Base-by-base conservation (phyloP, 352 stramenopile species). In the Plasmopara muralis region DNA sequence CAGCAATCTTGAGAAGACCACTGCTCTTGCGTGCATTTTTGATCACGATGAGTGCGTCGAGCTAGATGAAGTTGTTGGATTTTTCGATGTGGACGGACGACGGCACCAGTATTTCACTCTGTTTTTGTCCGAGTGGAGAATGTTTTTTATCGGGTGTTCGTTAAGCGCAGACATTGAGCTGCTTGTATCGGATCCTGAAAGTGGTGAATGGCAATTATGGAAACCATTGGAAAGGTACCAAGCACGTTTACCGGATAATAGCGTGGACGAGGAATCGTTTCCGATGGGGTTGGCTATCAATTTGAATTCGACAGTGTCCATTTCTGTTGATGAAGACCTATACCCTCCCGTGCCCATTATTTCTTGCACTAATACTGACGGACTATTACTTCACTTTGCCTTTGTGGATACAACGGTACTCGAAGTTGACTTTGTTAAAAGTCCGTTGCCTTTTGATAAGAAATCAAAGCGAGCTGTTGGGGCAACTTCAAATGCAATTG, bases 81-180 rank as follows among this genome's bases (percentile, higher is more conserved):
- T 77, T 53, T 81, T 62, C 47, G 73, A 83, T 43, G 62, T 84
- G 14, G 72, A 82, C 28, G 66, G 57, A 13, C 68, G 72, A 18
- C 55, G 66, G 14, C 79, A 89, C 44, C 68, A 84, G 47, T 89
- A 74, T 45, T 87, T 81, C 43, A 84, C 79, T 9, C 60, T 68
- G 14, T 89, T 76, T 37, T 57, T 89, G 30, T 47, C 64, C 5
- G 74, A 87, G 29, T 89, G 79, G 77, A 72, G 79, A 12, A 89
- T 89, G 76, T 89, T 89, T 48, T 89, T 89, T 44, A 66, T 89
- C 53, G 74, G 68, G 9, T 89, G 79, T 53, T 89, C 79, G 13
- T 47, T 89, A 33, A 89, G 79, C 49, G 72, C 79, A n/a, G 79
- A 89, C 55, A 78, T 89, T 18, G 79, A 89, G 57, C 64, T 89